phyloP scores from a whole-genome alignment of 176 grass and related monocot genomes.

The Dactylis glomerata region DNA sequence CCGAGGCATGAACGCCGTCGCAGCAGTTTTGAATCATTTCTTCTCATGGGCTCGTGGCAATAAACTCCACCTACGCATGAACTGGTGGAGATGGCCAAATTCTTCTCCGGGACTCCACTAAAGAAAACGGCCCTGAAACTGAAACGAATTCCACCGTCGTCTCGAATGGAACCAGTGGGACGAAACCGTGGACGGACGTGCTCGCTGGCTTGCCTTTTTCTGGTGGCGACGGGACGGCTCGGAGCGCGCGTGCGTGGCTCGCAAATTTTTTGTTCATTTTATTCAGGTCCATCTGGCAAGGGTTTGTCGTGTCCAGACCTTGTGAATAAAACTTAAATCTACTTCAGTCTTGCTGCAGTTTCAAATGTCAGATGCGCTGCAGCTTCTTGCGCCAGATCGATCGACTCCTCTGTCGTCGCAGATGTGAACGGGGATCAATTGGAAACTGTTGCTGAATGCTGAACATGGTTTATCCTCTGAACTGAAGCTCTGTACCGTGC shows the following conservation, averaged over 20 bases:
- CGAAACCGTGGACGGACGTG: slow-evolving; percentile 24
- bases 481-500: not conserved
- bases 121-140: not conserved
- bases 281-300: not conserved
- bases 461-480: not conserved
- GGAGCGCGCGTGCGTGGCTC: not conserved
- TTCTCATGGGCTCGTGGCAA: not conserved
- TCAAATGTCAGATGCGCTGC: not conserved
- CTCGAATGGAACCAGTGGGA: not conserved
- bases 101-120: not conserved
- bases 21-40: not conserved
- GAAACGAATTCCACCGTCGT: slow-evolving; percentile 21
- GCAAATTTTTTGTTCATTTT: too few species aligned
- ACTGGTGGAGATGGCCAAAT: not conserved
- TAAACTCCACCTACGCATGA: not conserved
- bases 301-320: slow-evolving; percentile 5
- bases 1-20: not conserved
- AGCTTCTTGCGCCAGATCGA: not conserved
- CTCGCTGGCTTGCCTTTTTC: not conserved
- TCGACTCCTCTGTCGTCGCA: not conserved
- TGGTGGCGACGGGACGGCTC: not conserved
- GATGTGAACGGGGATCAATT: not conserved
- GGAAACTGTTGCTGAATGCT: not conserved
- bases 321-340: not conserved
- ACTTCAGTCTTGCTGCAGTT: not conserved